Evolutionary conservation across 2,329 filamentous ascomycete genomes (phyloP), one percentile per base, ranked within the genome.

Genomic region (Ophiognomonia clavigignenti-juglandacearum): DNA sequence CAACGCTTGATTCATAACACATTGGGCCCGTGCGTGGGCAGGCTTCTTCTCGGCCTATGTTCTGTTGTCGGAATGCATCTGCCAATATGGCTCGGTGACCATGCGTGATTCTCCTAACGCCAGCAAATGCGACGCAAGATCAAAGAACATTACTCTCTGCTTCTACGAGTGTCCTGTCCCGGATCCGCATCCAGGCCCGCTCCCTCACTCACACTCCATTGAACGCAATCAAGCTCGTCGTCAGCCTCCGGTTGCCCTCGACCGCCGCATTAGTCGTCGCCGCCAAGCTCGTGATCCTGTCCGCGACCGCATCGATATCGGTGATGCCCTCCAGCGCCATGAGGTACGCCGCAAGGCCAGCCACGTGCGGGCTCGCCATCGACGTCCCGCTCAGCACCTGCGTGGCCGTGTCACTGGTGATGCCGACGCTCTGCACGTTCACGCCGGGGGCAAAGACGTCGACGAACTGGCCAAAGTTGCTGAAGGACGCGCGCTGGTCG

Each of bases 361-460:
- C 75, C 45, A 87, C 73, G 60, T 86, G 83, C 2, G 84, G 84
- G 11, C 75, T 75, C 22, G 84, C 82, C 82, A 85, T 85, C 52
- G 74, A 77, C 52, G 78, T 80, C 43, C 77, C 78, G 56, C 70
- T 76, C 39, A 80, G 64, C 16, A 60, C 61, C 29, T 63, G 63
- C 41, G 66, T 72, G 51, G 64, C 71, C 18, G 64, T 73, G 56
- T 75, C 63, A 53, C 59, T 71, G n/a, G 58, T 53, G 61, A 79
- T 79, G 45, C 75, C 74, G 34, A 74, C 73, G 52, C 73, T 77
- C 45, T 72, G 61, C 23, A 82, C 69, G 41, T 72, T 54, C 43
- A 81, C 75, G 40, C 78, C 79, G 3, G 77, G 76, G 13, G 73
- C 78, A 53, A 73, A 81, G 55, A 82, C 62, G 56, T 79, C 74